phyloP scores from a whole-genome alignment of 805 yeast species.

The Cyberlindnera maritima region DNA sequence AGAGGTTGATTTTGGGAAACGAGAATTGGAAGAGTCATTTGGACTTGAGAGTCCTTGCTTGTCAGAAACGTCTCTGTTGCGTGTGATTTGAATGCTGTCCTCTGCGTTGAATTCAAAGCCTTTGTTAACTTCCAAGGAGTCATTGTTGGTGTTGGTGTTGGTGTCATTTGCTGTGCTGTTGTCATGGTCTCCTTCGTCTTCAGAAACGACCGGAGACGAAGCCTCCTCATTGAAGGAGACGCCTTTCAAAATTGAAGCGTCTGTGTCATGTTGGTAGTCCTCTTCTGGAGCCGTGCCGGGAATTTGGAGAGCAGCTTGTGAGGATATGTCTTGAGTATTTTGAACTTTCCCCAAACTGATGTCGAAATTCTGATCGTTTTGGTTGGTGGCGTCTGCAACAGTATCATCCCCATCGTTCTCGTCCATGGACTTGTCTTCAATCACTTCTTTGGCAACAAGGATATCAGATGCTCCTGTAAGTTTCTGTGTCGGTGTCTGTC shows the following conservation, averaged over 20 bases:
- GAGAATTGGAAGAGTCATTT: constrained; percentile 4
- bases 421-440: not conserved
- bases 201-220: constrained; percentile 25
- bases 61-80: constrained; percentile 3
- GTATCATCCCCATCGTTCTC: constrained; percentile 8
- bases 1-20: constrained; percentile 3
- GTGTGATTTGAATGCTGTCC: constrained; percentile 22
- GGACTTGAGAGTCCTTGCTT: constrained; percentile 2
- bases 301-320: constrained; percentile 24
- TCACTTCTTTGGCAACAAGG: not conserved
- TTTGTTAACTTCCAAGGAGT: constrained; percentile 2
- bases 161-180: not conserved
- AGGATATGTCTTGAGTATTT: constrained; percentile 1
- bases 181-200: constrained; percentile 19
- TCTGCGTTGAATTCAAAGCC: constrained; percentile 18
- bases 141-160: constrained; percentile 1
- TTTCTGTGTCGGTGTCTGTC: constrained; percentile 6
- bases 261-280: not conserved
- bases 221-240: not conserved
- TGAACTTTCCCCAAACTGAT: not conserved
- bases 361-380: constrained; percentile 2
- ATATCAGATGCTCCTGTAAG: not conserved
- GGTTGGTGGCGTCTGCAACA: constrained; percentile 4
- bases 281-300: constrained; percentile 27
- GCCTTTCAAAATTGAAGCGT: not conserved